These are phyloP conservation scores for Benincasa hispida DNA, from an alignment of 306 rosid genomes.

Conservation along the genomic window DNA sequence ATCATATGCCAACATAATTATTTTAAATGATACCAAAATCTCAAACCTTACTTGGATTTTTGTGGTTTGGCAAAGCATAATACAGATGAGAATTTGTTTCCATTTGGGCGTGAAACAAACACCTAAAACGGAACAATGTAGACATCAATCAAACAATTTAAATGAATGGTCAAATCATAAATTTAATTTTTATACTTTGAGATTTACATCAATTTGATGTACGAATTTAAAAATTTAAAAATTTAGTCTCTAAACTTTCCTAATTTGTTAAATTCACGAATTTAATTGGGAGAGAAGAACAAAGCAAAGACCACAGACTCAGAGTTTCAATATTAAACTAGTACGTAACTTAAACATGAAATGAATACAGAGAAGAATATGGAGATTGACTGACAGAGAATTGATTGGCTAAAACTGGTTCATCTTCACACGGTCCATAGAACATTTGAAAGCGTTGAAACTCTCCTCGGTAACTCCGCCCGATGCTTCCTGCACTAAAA, in stretches of 20 bases:
- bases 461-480: conserved; percentile 71
- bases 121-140: conserved; percentile 24
- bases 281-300: no score
- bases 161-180: no score
- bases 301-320: no score
- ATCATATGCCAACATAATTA: no score
- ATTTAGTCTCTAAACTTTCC: no score
- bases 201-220: no score
- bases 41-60: conserved; percentile 20
- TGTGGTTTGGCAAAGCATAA: conserved; percentile 45
- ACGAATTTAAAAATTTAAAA: no score
- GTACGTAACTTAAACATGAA: no score
- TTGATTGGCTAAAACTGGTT: conserved; percentile 81
- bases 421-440: conserved; percentile 53
- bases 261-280: no score
- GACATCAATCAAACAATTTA: not conserved
- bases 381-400: conserved; percentile 52
- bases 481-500: conserved; percentile 80
- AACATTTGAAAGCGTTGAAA: conserved; percentile 89
- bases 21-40: no score
- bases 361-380: not conserved
- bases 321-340: no score
- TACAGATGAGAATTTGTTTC: conserved; percentile 59
- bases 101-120: conserved; percentile 68
- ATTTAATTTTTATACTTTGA: no score